These are phyloP conservation scores for Monocercomonoides exilis DNA, from an alignment of 78 protist species.

Conservation along the genomic window DNA sequence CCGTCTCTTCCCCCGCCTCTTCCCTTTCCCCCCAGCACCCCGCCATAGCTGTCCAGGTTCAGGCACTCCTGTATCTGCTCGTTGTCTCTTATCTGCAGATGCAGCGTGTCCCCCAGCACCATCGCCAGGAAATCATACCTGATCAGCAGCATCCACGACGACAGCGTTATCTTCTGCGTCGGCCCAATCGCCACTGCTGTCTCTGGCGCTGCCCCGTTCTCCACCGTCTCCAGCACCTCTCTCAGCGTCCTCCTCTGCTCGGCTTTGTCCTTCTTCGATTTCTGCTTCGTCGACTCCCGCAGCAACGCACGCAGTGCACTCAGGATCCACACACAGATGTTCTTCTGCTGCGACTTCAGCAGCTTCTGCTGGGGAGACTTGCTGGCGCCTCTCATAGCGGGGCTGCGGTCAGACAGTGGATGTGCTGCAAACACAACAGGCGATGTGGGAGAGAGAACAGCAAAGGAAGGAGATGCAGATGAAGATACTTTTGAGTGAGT, in stretches of 20 bases:
- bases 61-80: not conserved
- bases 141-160: not conserved
- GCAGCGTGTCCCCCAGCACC: not conserved
- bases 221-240: not conserved
- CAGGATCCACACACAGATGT: too few species aligned
- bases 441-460: too few species aligned
- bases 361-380: too few species aligned
- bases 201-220: not conserved
- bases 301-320: not conserved
- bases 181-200: not conserved
- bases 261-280: constrained; percentile 1
- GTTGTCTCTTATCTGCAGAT: not conserved
- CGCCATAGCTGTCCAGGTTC: not conserved
- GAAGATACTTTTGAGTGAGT: too few species aligned
- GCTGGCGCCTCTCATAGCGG: too few species aligned
- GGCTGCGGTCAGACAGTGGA: too few species aligned
- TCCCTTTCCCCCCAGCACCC: not conserved
- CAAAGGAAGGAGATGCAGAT: too few species aligned
- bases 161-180: not conserved
- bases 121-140: not conserved
- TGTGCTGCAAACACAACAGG: too few species aligned
- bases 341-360: too few species aligned
- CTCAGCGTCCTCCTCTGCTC: not conserved
- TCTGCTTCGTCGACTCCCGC: not conserved
- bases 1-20: not conserved